phyloP scores from a whole-genome alignment of 2,329 filamentous ascomycete genomes.

The Cladosporium oxysporum region DNA sequence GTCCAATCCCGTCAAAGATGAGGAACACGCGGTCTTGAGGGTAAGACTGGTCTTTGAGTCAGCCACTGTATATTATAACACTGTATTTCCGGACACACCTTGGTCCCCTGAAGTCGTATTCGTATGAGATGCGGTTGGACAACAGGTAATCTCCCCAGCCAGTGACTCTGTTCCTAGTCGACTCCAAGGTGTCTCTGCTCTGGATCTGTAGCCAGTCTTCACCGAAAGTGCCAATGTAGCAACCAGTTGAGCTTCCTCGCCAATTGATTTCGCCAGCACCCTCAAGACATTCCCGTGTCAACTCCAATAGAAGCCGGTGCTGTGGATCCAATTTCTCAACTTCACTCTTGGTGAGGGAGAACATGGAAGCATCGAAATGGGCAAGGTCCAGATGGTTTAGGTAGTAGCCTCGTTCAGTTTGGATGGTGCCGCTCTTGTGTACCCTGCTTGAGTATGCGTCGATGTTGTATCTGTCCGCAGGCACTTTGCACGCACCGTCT shows the following conservation, averaged over 20 bases:
- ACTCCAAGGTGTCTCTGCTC: slow-evolving; percentile 17
- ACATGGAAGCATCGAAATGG: slow-evolving; percentile 31
- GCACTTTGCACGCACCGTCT: neutral
- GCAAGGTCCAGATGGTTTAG: neutral
- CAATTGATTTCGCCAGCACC: neutral
- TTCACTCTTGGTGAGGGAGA: slow-evolving; percentile 27
- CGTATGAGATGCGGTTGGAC: slow-evolving; percentile 27
- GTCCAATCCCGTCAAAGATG: slow-evolving; percentile 40
- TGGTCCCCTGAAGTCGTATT: slow-evolving; percentile 24
- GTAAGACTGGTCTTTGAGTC: slow-evolving; percentile 15
- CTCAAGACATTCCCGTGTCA: neutral
- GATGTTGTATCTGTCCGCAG: neutral
- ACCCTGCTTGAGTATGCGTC: neutral
- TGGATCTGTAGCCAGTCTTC: slow-evolving; percentile 24
- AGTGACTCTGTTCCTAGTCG: slow-evolving; percentile 22
- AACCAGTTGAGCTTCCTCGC: neutral
- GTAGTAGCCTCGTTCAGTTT: neutral
- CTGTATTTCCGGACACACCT: neutral
- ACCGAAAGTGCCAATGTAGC: slow-evolving; percentile 22
- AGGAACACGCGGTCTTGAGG: slow-evolving; percentile 49
- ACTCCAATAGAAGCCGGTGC: slow-evolving; percentile 31
- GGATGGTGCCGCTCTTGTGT: neutral
- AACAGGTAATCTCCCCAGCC: slow-evolving; percentile 22
- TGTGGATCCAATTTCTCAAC: slow-evolving; percentile 33
- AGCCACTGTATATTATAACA: too few relatives aligned